Evolutionary conservation across 768 basidiomycete genomes (phyloP), one percentile per base, ranked within the genome.

Genomic region (Nidularia pulvinata): DNA sequence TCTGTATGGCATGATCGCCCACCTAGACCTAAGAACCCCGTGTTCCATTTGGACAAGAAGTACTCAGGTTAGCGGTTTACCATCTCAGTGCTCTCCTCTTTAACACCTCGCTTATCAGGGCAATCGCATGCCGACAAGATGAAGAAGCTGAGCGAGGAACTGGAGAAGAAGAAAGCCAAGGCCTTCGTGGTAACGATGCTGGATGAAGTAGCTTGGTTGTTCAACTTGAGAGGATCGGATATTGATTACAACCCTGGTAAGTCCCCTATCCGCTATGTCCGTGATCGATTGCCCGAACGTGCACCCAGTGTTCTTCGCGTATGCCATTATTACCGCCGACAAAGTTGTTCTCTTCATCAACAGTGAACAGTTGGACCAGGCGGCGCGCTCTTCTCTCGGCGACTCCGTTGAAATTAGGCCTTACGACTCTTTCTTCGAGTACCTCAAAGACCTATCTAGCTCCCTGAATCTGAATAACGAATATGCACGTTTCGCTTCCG

Each of bases 201-300:
- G 19, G 96, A 98, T 67, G 96, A 98, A 66, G 85, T 96, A 48
- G 94, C 93, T 0, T 98, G 94, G 94, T 65, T 95, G 37, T 91
- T 93, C 73, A 95, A 98, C 68, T 75, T 99, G 33, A 86, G 96
- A 56, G 95, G 95, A 1, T 82, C 86, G 2, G 96, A 98, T 65
- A 95, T 98, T 61, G 86, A 86, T 34, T 98, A 81, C 71, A 98
- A 97, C 55, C 79, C 79, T 54, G 78, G 78, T 77, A 49, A 14
- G 69, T 53, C 6, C 11, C 11, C 16, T 42, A 11, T 4, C 39
- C 39, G 39, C 39, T 11, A 42, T 42, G 13, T 16, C 39, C 39
- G 5, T 3, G 11, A 16, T 11, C 39, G 16, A 42, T 42, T 16
- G 11, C 16, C 46, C 60, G 16, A 56, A 32, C n/a, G 13, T 49